phyloP scores from a whole-genome alignment of 768 basidiomycete genomes.

The Chalciporus piperatus region DNA sequence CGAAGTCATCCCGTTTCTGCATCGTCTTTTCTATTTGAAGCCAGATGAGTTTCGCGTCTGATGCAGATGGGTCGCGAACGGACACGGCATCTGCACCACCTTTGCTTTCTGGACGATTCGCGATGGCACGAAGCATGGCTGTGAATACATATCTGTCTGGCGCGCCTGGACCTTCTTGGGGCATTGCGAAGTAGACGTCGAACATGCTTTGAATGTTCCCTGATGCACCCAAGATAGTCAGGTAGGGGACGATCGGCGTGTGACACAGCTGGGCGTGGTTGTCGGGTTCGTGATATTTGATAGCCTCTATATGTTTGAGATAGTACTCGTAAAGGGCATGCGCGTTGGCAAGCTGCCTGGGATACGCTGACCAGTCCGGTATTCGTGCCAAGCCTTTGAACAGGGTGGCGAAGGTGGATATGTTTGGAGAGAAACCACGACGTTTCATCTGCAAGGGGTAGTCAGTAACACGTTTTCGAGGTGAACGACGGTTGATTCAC shows the following conservation, averaged over 20 bases:
- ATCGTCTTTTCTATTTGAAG: conserved; percentile 54
- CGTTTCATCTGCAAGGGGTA: conserved; percentile 68
- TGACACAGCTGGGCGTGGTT: conserved; percentile 47
- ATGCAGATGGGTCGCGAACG: conserved; percentile 42
- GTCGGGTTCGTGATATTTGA: conserved; percentile 46
- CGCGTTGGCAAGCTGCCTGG: conserved; percentile 61
- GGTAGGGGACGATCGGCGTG: conserved; percentile 55
- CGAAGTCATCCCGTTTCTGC: conserved; percentile 43
- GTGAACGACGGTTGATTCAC: conserved; percentile 40
- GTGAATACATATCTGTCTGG: conserved; percentile 63
- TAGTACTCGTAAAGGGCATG: conserved; percentile 60
- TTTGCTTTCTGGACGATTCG: conserved; percentile 17
- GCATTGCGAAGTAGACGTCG: conserved; percentile 70
- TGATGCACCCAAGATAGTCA: conserved; percentile 62
- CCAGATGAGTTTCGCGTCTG: conserved; percentile 75
- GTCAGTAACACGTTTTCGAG: not conserved
- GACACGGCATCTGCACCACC: conserved; percentile 14
- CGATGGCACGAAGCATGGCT: conserved; percentile 57
- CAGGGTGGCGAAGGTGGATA: conserved; percentile 67
- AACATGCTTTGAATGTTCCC: conserved; percentile 65
- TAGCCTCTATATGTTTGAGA: conserved; percentile 45
- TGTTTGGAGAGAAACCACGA: conserved; percentile 68
- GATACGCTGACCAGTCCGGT: conserved; percentile 54
- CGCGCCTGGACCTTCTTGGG: conserved; percentile 58
- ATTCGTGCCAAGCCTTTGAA: conserved; percentile 62